Base-by-base conservation (phyloP, 2,329 filamentous ascomycete genomes). In the Lachnellula arida region DNA sequence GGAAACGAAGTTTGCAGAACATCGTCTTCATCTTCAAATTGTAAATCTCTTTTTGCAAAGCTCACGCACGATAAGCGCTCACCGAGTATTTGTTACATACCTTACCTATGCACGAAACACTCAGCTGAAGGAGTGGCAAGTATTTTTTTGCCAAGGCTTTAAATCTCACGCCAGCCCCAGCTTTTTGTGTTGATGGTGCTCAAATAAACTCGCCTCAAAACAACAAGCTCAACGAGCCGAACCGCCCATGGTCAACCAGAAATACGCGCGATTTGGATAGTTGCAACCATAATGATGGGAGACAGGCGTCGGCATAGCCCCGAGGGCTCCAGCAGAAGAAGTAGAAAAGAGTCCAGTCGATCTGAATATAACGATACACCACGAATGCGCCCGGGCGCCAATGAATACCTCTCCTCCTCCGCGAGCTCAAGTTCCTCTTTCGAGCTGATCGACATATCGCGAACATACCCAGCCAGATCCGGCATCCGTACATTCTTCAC, bases 401-500 rank as follows among this genome's bases (percentile, higher is more conserved):
- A 54, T 48, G 43, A 52, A 17, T 58, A 60, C 49, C 56, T 56
- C 43, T 62, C 58, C 32, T 63, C 62, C 19, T 65, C 63, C 11
- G 65, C 63, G n/a, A 64, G 60, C 25, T 64, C 62, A n/a, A 63
- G 53, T 15, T 79, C 50, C 78, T 15, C 87, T 84, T 1, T 76
- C 17, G 55, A 57, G 43, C 25, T 57, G 9, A 85, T 89, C 53
- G 86, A 90, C 65, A 85, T 90, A 51, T 88, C 86, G 49, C 78
- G 78, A 40, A 74, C 76, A 47, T 76, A 77, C 51, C 76, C 75
- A 17, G 73, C 72, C 6, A 73, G 77, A 53, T 73, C 75, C 40
- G 77, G 83, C 53, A 73, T 91, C 44, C 73, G 74, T 54, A 78
- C 82, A 15, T 88, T 89, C 66, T 88, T 87, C 68, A 81, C 76